Evolutionary conservation across 371 early-diverging fungal genomes (phyloP), one percentile per base, ranked within the genome.

Genomic region (Chytridium lagenaria): DNA sequence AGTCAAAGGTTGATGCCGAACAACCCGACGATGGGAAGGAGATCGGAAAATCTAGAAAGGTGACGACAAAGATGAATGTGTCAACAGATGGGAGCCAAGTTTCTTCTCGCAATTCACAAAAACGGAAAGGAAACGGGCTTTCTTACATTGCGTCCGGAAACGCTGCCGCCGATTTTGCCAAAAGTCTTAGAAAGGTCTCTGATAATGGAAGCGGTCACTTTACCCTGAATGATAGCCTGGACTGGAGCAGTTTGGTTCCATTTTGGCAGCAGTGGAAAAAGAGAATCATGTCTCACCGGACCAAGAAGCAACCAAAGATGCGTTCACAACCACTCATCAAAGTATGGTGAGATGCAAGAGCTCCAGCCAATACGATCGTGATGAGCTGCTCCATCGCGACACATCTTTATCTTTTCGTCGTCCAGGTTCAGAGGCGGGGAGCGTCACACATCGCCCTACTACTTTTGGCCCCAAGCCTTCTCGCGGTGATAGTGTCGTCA

Each of bases 201-300:
- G 61, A 61, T 28, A 36, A 61, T 36, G 55, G 55, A 5, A 12
- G 7, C 3, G 30, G 34, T n/a, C n/a, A n/a, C n/a, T n/a, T n/a
- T n/a, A n/a, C n/a, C 30, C 61, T 34, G 5, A 12, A 15, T 16
- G 36, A 61, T 7, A n/a, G 2, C 19, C 15, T 40, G 5, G 66
- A 66, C 26, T 66, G 66, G 66, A 40, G 44, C 16, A 23, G 23
- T 2, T 12, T 66, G 10, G 49, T 44, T 23, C 66, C 66, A 5
- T 44, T 66, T n/a, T 66, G 66, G 66, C 66, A 66, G 30, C 66
- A n/a, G 2, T 66, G 66, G 66, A 44, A 66, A 38, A 44, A 15
- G 44, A 28, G 19, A 66, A 66, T 30, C 19, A n/a, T 2, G 28
- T 66, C 15, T n/a, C 23, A 19, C 7, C 66, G 2, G 38, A 44